Conservation (phyloP, 345 rosid species). For the Melaleuca alternifolia region DNA sequence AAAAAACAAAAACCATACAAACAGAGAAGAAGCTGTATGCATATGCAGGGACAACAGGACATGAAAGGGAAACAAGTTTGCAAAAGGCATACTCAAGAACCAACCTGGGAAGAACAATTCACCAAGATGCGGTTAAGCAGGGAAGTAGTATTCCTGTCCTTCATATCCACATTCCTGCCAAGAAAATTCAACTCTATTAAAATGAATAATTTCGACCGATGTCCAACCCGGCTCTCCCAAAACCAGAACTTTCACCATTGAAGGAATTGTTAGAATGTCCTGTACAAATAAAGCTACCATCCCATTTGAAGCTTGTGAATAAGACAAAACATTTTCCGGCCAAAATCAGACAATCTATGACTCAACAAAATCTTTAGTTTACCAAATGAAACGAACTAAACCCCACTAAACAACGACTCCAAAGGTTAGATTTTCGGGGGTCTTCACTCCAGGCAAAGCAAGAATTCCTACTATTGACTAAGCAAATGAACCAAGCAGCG, state of each 20-base stretch:
- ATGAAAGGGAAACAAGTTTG: not conserved
- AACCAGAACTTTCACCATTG: not conserved
- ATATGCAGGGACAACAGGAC: not conserved
- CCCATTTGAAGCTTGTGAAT: not conserved
- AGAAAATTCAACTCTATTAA: not conserved
- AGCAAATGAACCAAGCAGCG: not conserved
- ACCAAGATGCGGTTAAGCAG: conserved; percentile 58
- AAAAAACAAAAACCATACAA: not conserved
- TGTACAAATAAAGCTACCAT: not conserved
- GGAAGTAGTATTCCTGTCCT: conserved; percentile 59
- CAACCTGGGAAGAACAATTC: conserved; percentile 79
- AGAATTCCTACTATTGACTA: not conserved
- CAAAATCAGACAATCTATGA: not conserved
- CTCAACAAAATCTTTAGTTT: not conserved
- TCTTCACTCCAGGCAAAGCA: not conserved
- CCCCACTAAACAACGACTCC: not conserved
- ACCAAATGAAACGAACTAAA: not conserved
- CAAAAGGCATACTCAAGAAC: not conserved
- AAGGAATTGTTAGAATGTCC: not conserved
- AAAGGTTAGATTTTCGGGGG: not conserved
- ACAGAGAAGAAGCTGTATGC: not conserved
- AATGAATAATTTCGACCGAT: not conserved
- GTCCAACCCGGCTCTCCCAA: not conserved
- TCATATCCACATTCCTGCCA: conserved; percentile 49
- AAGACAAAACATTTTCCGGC: not conserved